Evolutionary conservation across 2,329 filamentous ascomycete species (phyloP), one percentile per base, ranked within the genome.

Genomic region (Fusarium keratoplasticum): DNA sequence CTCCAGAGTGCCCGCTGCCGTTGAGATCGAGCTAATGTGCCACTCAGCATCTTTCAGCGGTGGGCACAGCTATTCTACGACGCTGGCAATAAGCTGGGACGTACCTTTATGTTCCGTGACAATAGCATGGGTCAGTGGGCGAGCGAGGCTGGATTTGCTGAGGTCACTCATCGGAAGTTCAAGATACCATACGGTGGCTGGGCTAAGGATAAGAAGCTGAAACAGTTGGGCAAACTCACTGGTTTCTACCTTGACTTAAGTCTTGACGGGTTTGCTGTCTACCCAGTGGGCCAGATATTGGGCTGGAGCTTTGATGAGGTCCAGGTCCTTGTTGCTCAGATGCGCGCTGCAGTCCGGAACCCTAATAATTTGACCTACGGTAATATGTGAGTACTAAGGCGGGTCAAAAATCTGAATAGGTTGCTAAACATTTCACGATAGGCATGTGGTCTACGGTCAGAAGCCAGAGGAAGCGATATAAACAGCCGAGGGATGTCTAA

Each of bases 51-150:
- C 31, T 33, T 33, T 33, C 31, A 33, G 31, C 31, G 31, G 42
- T 70, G 68, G 68, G 64, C 68, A 5, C 64, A 67, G 61, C 55
- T 70, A 2, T 70, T 70, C 42, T 67, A 64, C 36, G 64, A 67
- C 44, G 68, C 68, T 10, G 64, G 64, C 4, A 61, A 70, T 7
- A 64, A 70, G 16, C n/a, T 67, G 9, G 61, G 64, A 2, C 60
- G 68, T 13, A 67, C 68, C 6, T 70, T 70, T n/a, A 58, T 27
- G 11, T n/a, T 67, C 55, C 42, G 55, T 6, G 60, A 70, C 22
- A 61, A 61, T 4, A 68, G 36, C 16, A 70, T 70, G 61, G 36
- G 59, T 13, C n/a, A 44, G 5, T 64, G 42, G 42, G 42, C 42
- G 16, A 47, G 22, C 22, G 42, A 47, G 11, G 42, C 42, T 14